A percentile compares a stretch with the other conserved stretches of the same genome.
These are phyloP conservation scores for Eimeria mitis DNA, from an alignment of 169 alveolate species.

Conservation along the genomic window DNA sequence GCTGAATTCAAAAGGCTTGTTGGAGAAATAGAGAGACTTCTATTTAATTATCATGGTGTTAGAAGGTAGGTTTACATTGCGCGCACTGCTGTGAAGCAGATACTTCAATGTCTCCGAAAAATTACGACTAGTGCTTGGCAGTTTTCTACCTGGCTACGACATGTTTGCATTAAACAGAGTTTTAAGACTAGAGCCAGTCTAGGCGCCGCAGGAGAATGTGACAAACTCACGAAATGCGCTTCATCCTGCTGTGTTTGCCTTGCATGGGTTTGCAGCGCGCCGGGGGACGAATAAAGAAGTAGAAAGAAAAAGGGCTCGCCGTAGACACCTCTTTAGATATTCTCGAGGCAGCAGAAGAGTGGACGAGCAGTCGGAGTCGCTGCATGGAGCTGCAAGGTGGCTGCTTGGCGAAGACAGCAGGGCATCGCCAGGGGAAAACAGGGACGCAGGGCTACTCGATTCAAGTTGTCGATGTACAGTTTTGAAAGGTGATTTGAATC, in stretches of 20 bases:
- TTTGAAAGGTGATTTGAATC: neutral
- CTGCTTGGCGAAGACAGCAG: neutral
- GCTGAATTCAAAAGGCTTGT: neutral
- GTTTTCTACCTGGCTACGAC: neutral
- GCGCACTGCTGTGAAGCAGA: neutral
- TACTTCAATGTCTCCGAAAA: neutral
- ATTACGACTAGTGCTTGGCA: neutral
- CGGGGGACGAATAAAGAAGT: neutral
- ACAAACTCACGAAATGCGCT: neutral
- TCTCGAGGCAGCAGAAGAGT: neutral
- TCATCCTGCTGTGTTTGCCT: neutral
- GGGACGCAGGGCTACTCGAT: neutral
- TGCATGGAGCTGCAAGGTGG: neutral
- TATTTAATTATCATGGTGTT: neutral
- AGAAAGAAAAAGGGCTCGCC: neutral
- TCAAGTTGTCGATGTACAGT: neutral
- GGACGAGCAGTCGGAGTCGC: neutral
- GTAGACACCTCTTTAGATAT: neutral
- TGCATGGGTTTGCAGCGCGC: neutral
- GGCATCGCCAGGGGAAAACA: neutral
- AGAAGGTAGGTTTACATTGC: neutral
- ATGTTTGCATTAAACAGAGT: neutral
- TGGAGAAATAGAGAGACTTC: neutral
- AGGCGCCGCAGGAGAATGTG: neutral
- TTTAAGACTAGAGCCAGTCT: neutral